Percentiles rank a stretch among this genome's conserved stretches.
Conservation (phyloP, 2,329 filamentous ascomycete genomes). For the Sporothrix sp. region DNA sequence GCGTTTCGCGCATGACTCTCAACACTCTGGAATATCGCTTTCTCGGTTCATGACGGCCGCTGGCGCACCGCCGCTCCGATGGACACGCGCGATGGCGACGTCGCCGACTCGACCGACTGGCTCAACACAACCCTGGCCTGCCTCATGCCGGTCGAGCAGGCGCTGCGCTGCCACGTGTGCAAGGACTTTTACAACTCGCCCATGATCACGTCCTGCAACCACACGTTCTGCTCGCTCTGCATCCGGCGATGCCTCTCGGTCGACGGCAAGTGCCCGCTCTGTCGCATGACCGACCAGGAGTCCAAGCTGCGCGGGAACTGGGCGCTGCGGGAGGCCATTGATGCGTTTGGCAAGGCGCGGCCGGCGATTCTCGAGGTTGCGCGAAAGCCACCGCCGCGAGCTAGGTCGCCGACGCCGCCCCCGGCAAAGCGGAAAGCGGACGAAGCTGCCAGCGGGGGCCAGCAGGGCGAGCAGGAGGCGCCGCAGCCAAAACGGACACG, state of each 20-base stretch:
- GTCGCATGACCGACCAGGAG: conserved; percentile 69
- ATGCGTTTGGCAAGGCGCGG: conserved; percentile 62
- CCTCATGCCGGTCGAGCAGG: conserved; percentile 65
- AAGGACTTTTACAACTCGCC: conserved; percentile 95
- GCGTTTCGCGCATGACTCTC: too few species aligned
- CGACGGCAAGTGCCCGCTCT: conserved; percentile 82
- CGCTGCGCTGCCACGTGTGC: conserved; percentile 90
- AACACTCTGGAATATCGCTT: too few species aligned
- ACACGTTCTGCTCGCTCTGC: conserved; percentile 94
- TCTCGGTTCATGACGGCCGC: background rate
- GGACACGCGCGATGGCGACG: conserved; percentile 25
- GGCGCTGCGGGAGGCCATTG: conserved; percentile 74
- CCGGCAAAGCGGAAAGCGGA: conserved; percentile 43
- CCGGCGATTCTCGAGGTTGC: conserved; percentile 55
- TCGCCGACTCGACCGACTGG: conserved; percentile 82
- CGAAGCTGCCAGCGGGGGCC: conserved; percentile 15
- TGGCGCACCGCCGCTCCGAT: conserved; percentile 6
- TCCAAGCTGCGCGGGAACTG: conserved; percentile 76
- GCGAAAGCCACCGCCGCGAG: conserved; percentile 28
- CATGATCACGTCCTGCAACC: conserved; percentile 87
- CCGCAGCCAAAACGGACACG: conserved; percentile 40
- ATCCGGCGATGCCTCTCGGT: conserved; percentile 76
- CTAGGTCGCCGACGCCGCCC: conserved; percentile 6
- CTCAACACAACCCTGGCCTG: conserved; percentile 56
- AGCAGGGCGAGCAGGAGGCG: conserved; percentile 21